phyloP scores from a whole-genome alignment of 371 early-diverging fungal species.

The Apophysomyces trapeziformis region DNA sequence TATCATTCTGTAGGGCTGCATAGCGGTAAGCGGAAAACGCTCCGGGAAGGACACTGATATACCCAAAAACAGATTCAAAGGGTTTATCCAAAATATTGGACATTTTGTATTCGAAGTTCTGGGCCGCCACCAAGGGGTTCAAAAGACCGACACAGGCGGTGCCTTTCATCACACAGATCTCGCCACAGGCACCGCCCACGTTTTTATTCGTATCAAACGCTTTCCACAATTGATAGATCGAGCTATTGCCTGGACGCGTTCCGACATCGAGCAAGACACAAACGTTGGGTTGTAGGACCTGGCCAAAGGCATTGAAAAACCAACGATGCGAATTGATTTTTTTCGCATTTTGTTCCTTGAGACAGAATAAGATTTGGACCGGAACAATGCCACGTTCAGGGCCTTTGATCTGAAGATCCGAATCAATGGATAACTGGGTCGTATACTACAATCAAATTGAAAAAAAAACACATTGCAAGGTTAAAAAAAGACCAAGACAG shows the following conservation, averaged over 20 bases:
- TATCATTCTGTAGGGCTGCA: slow-evolving; percentile 72
- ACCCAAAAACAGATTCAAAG: slow-evolving; percentile 86
- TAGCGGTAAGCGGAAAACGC: slow-evolving; percentile 90
- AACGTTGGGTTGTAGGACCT: slow-evolving; percentile 74
- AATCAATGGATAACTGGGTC: slow-evolving; percentile 81
- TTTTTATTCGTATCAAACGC: slow-evolving; percentile 72
- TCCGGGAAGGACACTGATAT: slow-evolving; percentile 84
- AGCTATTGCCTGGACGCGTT: slow-evolving; percentile 73
- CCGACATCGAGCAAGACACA: slow-evolving; percentile 86
- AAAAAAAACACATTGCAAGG: not conserved
- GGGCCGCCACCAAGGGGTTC: slow-evolving; percentile 82
- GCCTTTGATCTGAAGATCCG: slow-evolving; percentile 72
- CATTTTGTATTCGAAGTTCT: slow-evolving; percentile 86
- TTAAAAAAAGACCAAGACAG: too few species aligned
- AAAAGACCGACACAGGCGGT: slow-evolving; percentile 59
- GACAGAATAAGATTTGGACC: slow-evolving; percentile 79
- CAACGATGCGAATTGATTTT: slow-evolving; percentile 90
- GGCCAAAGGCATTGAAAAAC: slow-evolving; percentile 89
- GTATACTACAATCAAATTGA: slow-evolving; percentile 65
- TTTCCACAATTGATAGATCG: slow-evolving; percentile 82
- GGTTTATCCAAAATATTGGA: slow-evolving; percentile 89
- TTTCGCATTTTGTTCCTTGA: slow-evolving; percentile 77
- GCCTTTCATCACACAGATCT: slow-evolving; percentile 80
- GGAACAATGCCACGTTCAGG: slow-evolving; percentile 75
- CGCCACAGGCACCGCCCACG: slow-evolving; percentile 88